Evolutionary conservation across 148 eudicot species (phyloP), one percentile per base, ranked within the genome.

Genomic region (Silene latifolia): DNA sequence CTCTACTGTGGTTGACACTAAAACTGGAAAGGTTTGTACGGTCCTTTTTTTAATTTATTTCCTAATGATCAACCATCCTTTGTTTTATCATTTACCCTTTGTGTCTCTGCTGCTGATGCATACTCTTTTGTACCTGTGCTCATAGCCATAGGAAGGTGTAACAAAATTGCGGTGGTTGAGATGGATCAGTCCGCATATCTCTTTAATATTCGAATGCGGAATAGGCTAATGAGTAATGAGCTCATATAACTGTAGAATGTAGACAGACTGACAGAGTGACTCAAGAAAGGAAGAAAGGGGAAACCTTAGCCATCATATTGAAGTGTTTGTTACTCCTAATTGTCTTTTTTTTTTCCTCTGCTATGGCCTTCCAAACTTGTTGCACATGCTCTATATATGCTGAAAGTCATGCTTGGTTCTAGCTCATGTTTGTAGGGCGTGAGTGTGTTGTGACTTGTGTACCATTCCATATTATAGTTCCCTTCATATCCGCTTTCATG

Each of bases 1-100:
- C 80, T 94, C 98, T 63, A 94, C 97, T 25, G 97, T 94, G 66
- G 97, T 94, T 74, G 98, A 91, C 82, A 74, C 90, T 63, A 91
- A 82, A 85, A 91, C 93, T 59, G 98, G 98, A 79, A 91, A 94
- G 98, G 98, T 94, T 70, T 72, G 82, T 77, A 61, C 61, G 68
- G 18, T 72, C 47, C 44, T n/a, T 25, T 5, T 23, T 77, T 32
- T 32, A 32, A 32, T 32, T 29, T 61, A 21, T 23, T 21, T 60
- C 60, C 51, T 59, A 66, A 3, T 68, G 72, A 56, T 21, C 51
- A 23, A 29, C 21, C 56, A 44, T 70, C n/a, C 24, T 23, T 42
- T 51, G 2, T 15, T 62, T n/a, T 70, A n/a, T 17, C 13, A 13
- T 71, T 25, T 63, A 51, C 9, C 39, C 27, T 12, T 32, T 29